Base-by-base conservation (phyloP, 768 basidiomycete genomes). In the Boletus insuetus region DNA sequence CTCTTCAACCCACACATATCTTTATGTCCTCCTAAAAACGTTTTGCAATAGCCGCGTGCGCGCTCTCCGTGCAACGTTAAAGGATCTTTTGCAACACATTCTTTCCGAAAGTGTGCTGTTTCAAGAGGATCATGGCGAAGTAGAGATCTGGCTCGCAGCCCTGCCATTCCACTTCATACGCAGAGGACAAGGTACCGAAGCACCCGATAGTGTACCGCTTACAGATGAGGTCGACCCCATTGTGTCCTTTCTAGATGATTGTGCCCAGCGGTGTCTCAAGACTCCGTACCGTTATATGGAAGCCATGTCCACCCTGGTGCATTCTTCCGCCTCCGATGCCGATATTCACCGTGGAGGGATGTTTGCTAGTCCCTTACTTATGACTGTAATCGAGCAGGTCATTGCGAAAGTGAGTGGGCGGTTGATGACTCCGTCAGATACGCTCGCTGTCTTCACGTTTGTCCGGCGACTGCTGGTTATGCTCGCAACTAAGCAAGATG, bases 211-310 rank as follows among this genome's bases (percentile, higher is more conserved):
- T 4, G 71, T 78, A 0, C 66, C 74, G 6, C 73, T 87, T 20
- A 75, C 74, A 2, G 82, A 82, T 43, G 89, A 88, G 71, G 74
- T 75, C 12, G 77, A 79, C 7, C 75, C 77, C 41, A 81, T 86
- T 26, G 73, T 88, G 17, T 54, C 70, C 0, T 94, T 97, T 73
- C 62, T 97, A 12, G 95, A 98, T 59, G 92, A 94, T 48, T 96
- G 93, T 64, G 77, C 89, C 3, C 86, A 88, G 54, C 79, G 91
- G 17, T 94, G 87, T 61, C 66, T 87, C 58, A 92, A 89, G 69
- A 88, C 87, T 3, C 91, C 93, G 0, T 90, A 94, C 67, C 81
- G 83, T 29, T 98, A 96, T 65, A 77, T 96, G 50, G 94, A 97
- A 62, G 85, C 85, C 22, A 70, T 86, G 58, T 68, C 78, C 7